Conservation (phyloP, 2,329 filamentous ascomycete species). For the Diplodia sapinea region DNA sequence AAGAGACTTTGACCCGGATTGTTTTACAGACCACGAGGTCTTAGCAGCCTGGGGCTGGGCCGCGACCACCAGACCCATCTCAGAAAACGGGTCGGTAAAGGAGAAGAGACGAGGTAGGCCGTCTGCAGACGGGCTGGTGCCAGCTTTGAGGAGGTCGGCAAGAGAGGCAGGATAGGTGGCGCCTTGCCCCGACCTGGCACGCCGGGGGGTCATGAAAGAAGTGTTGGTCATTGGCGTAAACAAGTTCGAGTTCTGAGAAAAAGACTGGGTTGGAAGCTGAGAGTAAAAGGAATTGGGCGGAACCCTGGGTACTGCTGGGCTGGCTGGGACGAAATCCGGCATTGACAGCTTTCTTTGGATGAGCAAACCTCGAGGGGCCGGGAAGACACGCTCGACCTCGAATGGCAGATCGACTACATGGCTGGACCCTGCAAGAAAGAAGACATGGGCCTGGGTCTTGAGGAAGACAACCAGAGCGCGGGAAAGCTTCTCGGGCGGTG, state of each 20-base stretch:
- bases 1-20: constrained; percentile 44
- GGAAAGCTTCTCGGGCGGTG: constrained; percentile 36
- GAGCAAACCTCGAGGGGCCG: constrained; percentile 81
- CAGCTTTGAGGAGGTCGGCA: constrained; percentile 41
- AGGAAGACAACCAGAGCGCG: constrained; percentile 85
- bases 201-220: constrained; percentile 40
- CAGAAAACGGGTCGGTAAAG: constrained; percentile 82
- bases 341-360: constrained; percentile 78
- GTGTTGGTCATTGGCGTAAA: constrained; percentile 32
- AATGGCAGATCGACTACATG: constrained; percentile 94
- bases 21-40: constrained; percentile 39
- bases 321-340: constrained; percentile 46
- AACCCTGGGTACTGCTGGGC: constrained; percentile 57
- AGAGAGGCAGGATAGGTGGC: constrained; percentile 40
- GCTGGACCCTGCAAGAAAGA: constrained; percentile 84
- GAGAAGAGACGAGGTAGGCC: constrained; percentile 80
- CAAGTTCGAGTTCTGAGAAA: constrained; percentile 21
- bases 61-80: constrained; percentile 79
- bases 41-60: constrained; percentile 35
- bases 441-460: constrained; percentile 90
- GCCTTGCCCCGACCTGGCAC: constrained; percentile 36
- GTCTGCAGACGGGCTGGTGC: constrained; percentile 41
- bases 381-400: constrained; percentile 85
- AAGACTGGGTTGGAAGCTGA: constrained; percentile 34
- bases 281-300: constrained; percentile 85